Conservation (phyloP, 148 eudicot genomes). For the Camellia lanceoleosa region DNA sequence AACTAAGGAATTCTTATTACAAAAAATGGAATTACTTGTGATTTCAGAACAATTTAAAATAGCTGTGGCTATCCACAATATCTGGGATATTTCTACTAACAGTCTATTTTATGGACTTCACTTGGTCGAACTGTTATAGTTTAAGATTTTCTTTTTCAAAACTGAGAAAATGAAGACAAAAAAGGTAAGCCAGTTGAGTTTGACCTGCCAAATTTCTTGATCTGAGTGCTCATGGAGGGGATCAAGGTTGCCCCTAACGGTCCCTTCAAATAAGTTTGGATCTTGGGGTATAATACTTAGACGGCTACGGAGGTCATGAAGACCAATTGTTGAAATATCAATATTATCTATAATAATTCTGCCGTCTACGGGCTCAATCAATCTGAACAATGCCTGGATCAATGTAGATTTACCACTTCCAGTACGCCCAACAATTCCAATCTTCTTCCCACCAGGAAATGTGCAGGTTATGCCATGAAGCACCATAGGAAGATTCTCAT, state of each 20-base stretch:
- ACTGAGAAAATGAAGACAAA: neutral
- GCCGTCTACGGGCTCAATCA: constrained; percentile 83
- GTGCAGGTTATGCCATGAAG: constrained; percentile 77
- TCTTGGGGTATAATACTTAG: constrained; percentile 97
- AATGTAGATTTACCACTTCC: constrained; percentile 97
- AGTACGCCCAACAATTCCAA: constrained; percentile 95
- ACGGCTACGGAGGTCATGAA: constrained; percentile 94
- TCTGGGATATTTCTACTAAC: too few species aligned
- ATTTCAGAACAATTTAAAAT: neutral
- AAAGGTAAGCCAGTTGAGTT: neutral
- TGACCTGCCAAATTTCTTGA: constrained; percentile 84
- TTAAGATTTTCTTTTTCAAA: neutral
- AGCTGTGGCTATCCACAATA: neutral
- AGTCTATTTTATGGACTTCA: too few species aligned
- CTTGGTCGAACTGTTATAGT: too few species aligned
- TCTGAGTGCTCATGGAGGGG: constrained; percentile 91
- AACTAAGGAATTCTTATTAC: neutral
- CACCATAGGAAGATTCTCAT: constrained; percentile 86
- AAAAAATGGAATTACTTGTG: neutral
- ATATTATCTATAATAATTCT: constrained; percentile 79
- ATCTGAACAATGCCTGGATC: constrained; percentile 85
- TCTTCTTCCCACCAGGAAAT: constrained; percentile 90
- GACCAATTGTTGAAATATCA: constrained; percentile 84
- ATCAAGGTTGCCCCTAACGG: constrained; percentile 84
- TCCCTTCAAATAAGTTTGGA: constrained; percentile 95